phyloP scores from a whole-genome alignment of 176 grass and related monocot species.

The Carex parvula region DNA sequence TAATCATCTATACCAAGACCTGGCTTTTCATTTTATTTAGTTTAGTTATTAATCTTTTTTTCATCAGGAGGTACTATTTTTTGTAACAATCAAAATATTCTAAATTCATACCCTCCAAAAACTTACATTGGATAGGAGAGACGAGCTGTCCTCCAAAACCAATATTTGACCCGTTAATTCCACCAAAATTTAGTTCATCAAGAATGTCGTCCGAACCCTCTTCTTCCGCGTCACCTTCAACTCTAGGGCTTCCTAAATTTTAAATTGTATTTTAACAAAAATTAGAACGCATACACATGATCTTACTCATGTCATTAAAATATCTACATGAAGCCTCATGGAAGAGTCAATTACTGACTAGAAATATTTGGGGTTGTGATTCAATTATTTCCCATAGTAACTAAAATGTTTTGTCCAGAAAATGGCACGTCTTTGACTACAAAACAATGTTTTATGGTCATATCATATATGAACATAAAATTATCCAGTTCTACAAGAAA shows the following conservation, averaged over 20 bases:
- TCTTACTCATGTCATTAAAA: not conserved
- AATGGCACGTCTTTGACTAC: not conserved
- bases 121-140: not conserved
- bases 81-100: too few species aligned
- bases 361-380: not conserved
- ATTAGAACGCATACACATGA: not conserved
- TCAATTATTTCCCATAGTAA: not conserved
- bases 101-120: not conserved
- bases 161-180: conserved; percentile 3
- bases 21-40: too few species aligned
- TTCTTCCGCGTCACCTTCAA: conserved; percentile 51
- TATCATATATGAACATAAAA: not conserved
- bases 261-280: not conserved
- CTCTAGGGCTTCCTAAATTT: conserved; percentile 41
- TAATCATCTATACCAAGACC: not conserved
- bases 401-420: not conserved
- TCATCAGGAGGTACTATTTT: too few species aligned
- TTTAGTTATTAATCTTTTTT: too few species aligned
- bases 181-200: conserved; percentile 39
- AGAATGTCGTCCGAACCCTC: conserved; percentile 44
- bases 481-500: not conserved
- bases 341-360: not conserved
- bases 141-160: conserved; percentile 31
- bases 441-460: not conserved
- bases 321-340: not conserved